A percentile compares a stretch with the other conserved stretches of the same genome.
Conservation (phyloP, 73 alveolate genomes). For the Paramecium biaurelia region DNA sequence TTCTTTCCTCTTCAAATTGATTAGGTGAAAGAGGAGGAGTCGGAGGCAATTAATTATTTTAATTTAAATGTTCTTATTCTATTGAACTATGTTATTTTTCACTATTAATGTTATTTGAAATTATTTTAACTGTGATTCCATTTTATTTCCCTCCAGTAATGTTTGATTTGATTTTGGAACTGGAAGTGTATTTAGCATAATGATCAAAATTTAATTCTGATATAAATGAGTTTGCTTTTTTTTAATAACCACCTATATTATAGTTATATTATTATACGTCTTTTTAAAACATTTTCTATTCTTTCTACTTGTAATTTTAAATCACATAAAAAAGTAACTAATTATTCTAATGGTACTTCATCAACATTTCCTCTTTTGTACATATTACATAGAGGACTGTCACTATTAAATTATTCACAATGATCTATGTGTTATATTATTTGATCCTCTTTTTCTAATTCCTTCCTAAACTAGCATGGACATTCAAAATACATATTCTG, state of each 20-base stretch:
- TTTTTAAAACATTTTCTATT: background rate
- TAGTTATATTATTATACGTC: background rate
- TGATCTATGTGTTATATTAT: background rate
- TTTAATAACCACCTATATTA: background rate
- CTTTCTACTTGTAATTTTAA: background rate
- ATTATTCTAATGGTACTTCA: background rate
- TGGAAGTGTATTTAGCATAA: background rate
- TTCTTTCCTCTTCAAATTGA: constrained; percentile 11
- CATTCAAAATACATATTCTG: constrained; percentile 12
- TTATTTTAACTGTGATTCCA: background rate
- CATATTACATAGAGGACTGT: constrained; percentile 41
- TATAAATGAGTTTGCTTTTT: background rate
- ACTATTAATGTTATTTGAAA: background rate
- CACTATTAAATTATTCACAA: background rate
- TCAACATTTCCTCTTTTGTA: background rate
- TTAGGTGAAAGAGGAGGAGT: background rate
- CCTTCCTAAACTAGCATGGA: background rate
- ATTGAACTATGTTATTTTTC: background rate
- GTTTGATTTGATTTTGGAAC: background rate
- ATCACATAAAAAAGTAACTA: background rate
- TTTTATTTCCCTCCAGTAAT: background rate
- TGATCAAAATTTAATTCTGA: constrained; percentile 6
- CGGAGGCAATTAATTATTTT: background rate
- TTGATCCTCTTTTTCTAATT: background rate
- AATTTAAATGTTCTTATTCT: background rate